phyloP scores from a whole-genome alignment of 176 grass and related monocot genomes.

The Typha latifolia region DNA sequence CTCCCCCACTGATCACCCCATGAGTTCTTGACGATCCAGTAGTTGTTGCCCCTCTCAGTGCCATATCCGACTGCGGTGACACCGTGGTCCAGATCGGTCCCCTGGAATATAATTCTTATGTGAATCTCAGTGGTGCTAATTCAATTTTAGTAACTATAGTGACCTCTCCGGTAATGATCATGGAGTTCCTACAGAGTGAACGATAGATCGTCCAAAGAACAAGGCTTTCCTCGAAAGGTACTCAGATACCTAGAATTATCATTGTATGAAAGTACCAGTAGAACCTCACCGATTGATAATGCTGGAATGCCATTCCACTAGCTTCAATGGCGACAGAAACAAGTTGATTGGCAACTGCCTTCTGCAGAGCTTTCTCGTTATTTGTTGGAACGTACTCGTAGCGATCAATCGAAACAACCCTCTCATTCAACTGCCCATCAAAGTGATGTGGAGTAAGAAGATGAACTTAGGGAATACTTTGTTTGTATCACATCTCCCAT shows the following conservation, averaged over 20 bases:
- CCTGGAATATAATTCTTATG: conserved; percentile 31
- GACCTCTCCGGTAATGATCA: no score
- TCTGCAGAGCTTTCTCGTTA: neutral
- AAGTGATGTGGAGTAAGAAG: no score
- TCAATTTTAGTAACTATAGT: no score
- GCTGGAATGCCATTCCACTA: no score
- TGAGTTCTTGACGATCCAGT: conserved; percentile 90
- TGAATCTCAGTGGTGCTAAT: neutral
- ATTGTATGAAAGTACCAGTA: no score
- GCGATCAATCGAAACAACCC: neutral
- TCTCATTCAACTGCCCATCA: neutral
- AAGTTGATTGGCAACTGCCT: neutral
- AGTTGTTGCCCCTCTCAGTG: conserved; percentile 51
- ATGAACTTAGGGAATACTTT: conserved; percentile 3
- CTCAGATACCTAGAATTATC: no score
- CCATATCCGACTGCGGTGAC: conserved; percentile 66
- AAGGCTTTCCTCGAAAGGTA: no score
- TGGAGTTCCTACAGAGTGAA: no score
- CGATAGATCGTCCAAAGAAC: neutral
- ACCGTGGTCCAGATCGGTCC: conserved; percentile 58
- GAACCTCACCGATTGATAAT: no score
- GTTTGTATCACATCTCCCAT: conserved; percentile 14
- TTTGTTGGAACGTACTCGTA: neutral
- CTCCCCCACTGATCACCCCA: conserved; percentile 74
- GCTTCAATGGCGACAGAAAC: no score